Evolutionary conservation across 208 protist species (phyloP), one percentile per base, ranked within the genome.

Genomic region (Naegleria fowleri): DNA sequence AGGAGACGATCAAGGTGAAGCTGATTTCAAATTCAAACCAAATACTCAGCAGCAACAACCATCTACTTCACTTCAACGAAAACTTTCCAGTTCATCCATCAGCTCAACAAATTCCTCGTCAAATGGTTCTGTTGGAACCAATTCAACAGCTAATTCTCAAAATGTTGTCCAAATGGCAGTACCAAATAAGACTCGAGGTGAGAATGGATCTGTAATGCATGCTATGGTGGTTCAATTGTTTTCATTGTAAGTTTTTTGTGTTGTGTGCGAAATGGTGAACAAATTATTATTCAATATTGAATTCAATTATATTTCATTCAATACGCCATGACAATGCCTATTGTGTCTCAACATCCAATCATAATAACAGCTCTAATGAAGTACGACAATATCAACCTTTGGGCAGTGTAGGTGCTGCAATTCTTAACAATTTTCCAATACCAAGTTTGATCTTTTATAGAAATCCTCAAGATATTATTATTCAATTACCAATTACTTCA

Each of bases 171-270:
- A 15, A 67, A 29, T 29, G 19, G 22, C 11, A 1, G 55, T 67
- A 29, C 55, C 11, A 67, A 67, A 67, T 67, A 67, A 67, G 55
- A 29, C 22, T 67, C 55, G 55, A 29, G 55, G 55, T 67, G 55
- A 67, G 55, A 67, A 67, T 67, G 55, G 55, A 15, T 51, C 83
- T 52, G 83, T 87, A 6, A 51, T 87, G 0, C 83, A 87, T 51
- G 83, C 83, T n/a, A 41, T 36, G 16, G 83, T 36, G 13, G 83
- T 87, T 51, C 38, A 87, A 40, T 87, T 87, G 15, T 87, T 51
- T 15, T 36, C 15, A 87, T 87, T 40, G 83, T 87, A 87, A 51
- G 83, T 87, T 7, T 25, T 29, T 40, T 86, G n/a, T n/a, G n/a
- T n/a, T 7, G 9, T 25, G 11, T 84, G 19, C 55, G 19, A 19